Evolutionary conservation across 305 asterid species (phyloP), one percentile per base, ranked within the genome.

Genomic region (Fraxinus latifolia): DNA sequence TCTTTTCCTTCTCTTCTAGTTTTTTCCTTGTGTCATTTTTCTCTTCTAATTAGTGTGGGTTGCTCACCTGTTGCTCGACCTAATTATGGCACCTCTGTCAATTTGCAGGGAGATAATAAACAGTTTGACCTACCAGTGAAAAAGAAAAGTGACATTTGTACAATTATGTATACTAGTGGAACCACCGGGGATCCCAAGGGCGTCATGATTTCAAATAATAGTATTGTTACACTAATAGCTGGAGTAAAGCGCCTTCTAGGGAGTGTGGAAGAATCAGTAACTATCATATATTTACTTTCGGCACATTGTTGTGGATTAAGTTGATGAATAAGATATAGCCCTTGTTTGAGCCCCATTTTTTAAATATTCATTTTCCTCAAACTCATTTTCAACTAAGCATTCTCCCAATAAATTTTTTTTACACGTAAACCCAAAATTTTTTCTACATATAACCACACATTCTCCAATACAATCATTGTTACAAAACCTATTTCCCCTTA

Each of bases 101-200:
- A 81, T 83, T 79, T 87, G 88, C 94, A 95, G 99, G 99, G 98
- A 77, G 89, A 86, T 42, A 84, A 84, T 77, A 85, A 91, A 79
- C 88, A 86, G 83, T 91, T 81, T 81, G 97, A 94, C 81, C 97
- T 95, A 85, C 99, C 99, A 1, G 88, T 87, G 88, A 95, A 94
- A 85, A 87, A 83, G 87, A 94, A 89, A 82, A 87, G 90, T 31
- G 98, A 94, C 85, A 92, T 95, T 80, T 95, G 99, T 85, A 94
- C 98, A 58, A 95, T 95, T 58, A 95, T 95, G 98, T 95, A 95
- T 81, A 95, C 98, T 53, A 94, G 98, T 85, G 98, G 98, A 80
- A 94, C 98, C 74, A 95, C 99, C 53, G 98, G 99, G 65, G 98
- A 95, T 79, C 99, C 99, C 53, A 95, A 95, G 92, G 99, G 99